These are phyloP conservation scores for Tetrahymena borealis DNA, from an alignment of 73 alveolate genomes.

Conservation along the genomic window DNA sequence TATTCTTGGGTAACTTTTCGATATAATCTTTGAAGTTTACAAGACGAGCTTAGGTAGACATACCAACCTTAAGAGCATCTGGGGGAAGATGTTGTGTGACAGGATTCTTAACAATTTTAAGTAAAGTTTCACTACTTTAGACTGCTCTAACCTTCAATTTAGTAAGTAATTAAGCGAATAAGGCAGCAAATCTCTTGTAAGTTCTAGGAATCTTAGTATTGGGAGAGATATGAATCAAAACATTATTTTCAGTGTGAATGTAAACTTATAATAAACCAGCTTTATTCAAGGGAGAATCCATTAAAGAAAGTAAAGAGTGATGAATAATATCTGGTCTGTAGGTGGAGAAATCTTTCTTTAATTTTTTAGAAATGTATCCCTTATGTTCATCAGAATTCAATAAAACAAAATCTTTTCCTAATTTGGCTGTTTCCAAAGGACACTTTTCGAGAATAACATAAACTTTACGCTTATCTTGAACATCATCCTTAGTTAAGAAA, in stretches of 20 bases:
- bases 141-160: slow-evolving; percentile 77
- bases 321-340: slow-evolving; percentile 94
- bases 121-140: slow-evolving; percentile 65
- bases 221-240: slow-evolving; percentile 80
- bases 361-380: slow-evolving; percentile 51
- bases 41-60: slow-evolving; percentile 76
- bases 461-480: slow-evolving; percentile 27
- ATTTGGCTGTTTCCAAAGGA: slow-evolving; percentile 18
- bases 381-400: slow-evolving; percentile 80
- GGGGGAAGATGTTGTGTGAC: slow-evolving; percentile 81
- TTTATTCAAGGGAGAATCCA: slow-evolving; percentile 91
- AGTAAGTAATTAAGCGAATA: slow-evolving; percentile 79
- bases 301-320: slow-evolving; percentile 81
- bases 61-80: slow-evolving; percentile 80
- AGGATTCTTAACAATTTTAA: slow-evolving; percentile 88
- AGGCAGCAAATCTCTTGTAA: slow-evolving; percentile 85
- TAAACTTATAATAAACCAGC: slow-evolving; percentile 80
- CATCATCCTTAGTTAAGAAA: slow-evolving; percentile 13
- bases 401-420: slow-evolving; percentile 47
- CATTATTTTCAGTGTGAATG: slow-evolving; percentile 78
- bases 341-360: slow-evolving; percentile 74
- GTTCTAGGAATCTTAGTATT: slow-evolving; percentile 89
- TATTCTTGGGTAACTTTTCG: slow-evolving; percentile 40
- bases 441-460: slow-evolving; percentile 23
- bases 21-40: slow-evolving; percentile 71